phyloP scores from a whole-genome alignment of 2,329 filamentous ascomycete species.

The Fusarium domesticum region DNA sequence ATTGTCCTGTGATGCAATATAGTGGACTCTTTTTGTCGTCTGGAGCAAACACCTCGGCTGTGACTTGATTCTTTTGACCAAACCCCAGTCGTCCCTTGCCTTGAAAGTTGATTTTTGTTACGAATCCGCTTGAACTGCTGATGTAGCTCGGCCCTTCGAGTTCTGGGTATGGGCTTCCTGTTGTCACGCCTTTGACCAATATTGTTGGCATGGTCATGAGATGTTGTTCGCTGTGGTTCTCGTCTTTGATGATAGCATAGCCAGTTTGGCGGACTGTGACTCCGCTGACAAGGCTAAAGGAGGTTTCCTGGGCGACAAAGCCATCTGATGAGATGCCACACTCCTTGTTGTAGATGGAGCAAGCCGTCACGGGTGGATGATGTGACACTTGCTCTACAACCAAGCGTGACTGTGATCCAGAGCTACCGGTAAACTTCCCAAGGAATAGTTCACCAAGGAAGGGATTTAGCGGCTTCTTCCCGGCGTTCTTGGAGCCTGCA shows the following conservation, averaged over 20 bases:
- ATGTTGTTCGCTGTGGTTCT: not conserved
- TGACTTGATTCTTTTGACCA: constrained; percentile 1
- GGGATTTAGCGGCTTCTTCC: constrained; percentile 52
- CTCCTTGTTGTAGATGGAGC: constrained; percentile 44
- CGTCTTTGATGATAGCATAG: constrained; percentile 42
- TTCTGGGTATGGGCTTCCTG: constrained; percentile 6
- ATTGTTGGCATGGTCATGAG: constrained; percentile 10
- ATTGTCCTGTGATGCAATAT: constrained; percentile 22
- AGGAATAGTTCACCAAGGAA: constrained; percentile 52
- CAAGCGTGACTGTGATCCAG: constrained; percentile 31
- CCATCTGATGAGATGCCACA: constrained; percentile 47
- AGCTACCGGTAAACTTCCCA: constrained; percentile 36
- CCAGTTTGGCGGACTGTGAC: constrained; percentile 51
- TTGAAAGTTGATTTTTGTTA: constrained; percentile 3
- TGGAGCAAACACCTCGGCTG: not conserved
- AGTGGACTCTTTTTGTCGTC: not conserved
- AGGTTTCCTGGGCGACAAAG: constrained; percentile 52
- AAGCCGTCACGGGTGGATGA: constrained; percentile 53
- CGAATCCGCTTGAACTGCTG: constrained; percentile 5
- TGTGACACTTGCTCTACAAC: constrained; percentile 49
- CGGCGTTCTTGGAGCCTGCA: constrained; percentile 42
- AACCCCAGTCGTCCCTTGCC: not conserved
- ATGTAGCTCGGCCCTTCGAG: constrained; percentile 7
- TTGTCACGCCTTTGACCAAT: constrained; percentile 1
- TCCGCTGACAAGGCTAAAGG: constrained; percentile 41